Conservation (phyloP, 495 filamentous ascomycete genomes). For the Lasiosphaeria hispida region DNA sequence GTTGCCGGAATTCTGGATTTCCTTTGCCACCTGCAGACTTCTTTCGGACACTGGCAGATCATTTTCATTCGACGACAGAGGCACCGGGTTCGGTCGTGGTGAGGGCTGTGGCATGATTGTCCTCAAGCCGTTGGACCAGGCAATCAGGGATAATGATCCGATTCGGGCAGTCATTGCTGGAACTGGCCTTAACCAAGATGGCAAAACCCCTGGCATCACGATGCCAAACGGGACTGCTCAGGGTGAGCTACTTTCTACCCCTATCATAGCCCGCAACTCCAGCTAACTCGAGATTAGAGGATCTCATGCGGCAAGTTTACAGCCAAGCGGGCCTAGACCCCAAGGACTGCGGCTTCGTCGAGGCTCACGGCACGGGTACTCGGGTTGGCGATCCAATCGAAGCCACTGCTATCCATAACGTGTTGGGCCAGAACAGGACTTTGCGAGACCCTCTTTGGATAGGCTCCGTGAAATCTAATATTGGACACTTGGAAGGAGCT, state of each 20-base stretch:
- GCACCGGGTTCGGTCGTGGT: slow-evolving; percentile 64
- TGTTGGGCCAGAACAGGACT: slow-evolving; percentile 33
- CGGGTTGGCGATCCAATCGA: slow-evolving; percentile 48
- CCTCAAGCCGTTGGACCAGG: slow-evolving; percentile 61
- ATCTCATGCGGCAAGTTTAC: slow-evolving; percentile 46
- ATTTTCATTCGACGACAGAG: slow-evolving; percentile 59
- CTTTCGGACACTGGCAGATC: slow-evolving; percentile 65
- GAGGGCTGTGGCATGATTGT: slow-evolving; percentile 60
- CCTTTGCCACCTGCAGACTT: slow-evolving; percentile 48
- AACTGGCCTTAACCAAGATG: slow-evolving; percentile 60
- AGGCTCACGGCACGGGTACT: slow-evolving; percentile 60
- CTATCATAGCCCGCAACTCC: neutral
- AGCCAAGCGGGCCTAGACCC: slow-evolving; percentile 40
- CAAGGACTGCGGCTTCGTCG: slow-evolving; percentile 41
- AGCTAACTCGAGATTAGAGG: slow-evolving; percentile 34
- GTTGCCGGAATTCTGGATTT: slow-evolving; percentile 55
- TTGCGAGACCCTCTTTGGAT: slow-evolving; percentile 40
- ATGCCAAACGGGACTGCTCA: slow-evolving; percentile 58
- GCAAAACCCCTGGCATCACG: slow-evolving; percentile 58
- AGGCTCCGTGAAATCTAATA: slow-evolving; percentile 57
- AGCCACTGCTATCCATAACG: slow-evolving; percentile 38
- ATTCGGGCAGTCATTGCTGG: slow-evolving; percentile 62
- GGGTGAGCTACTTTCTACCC: slow-evolving; percentile 27
- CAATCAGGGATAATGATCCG: slow-evolving; percentile 53
- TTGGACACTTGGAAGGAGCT: slow-evolving; percentile 57